phyloP scores from a whole-genome alignment of 2,329 filamentous ascomycete species.

The Camillea tinctor region DNA sequence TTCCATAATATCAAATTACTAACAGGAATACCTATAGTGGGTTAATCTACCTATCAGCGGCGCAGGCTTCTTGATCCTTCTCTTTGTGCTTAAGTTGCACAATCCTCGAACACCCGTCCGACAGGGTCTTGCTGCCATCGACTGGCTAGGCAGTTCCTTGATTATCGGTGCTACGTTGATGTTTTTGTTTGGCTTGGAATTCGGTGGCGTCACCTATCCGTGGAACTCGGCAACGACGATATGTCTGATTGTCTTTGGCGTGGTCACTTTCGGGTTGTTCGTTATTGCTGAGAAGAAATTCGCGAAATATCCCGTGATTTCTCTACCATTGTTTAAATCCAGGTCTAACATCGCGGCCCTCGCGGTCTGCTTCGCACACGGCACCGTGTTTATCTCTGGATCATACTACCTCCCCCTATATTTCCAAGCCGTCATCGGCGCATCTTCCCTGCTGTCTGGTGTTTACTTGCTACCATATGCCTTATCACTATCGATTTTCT shows the following conservation, averaged over 20 bases:
- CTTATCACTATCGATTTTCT: slow-evolving; percentile 63
- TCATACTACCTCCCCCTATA: slow-evolving; percentile 84
- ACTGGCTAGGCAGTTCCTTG: slow-evolving; percentile 54
- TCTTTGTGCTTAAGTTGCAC: slow-evolving; percentile 67
- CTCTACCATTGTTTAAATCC: slow-evolving; percentile 66
- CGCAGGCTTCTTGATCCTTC: slow-evolving; percentile 45
- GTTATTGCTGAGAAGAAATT: slow-evolving; percentile 69
- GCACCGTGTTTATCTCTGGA: slow-evolving; percentile 72
- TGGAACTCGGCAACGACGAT: slow-evolving; percentile 76
- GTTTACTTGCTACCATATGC: slow-evolving; percentile 72
- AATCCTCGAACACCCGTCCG: slow-evolving; percentile 63
- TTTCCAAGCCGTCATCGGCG: slow-evolving; percentile 66
- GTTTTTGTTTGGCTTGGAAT: slow-evolving; percentile 82
- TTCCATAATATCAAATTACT: not conserved
- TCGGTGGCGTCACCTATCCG: slow-evolving; percentile 72
- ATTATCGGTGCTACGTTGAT: slow-evolving; percentile 80
- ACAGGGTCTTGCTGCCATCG: slow-evolving; percentile 61
- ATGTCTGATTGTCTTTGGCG: slow-evolving; percentile 74
- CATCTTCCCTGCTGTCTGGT: slow-evolving; percentile 62
- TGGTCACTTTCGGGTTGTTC: slow-evolving; percentile 63
- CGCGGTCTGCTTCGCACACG: slow-evolving; percentile 68
- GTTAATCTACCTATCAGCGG: slow-evolving; percentile 58
- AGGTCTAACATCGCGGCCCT: slow-evolving; percentile 66
- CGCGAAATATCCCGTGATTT: slow-evolving; percentile 77
- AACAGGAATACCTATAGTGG: slow-evolving; percentile 34